A percentile compares a stretch with the other conserved stretches of the same genome.
These are phyloP conservation scores for Trichoderma sp. DNA, from an alignment of 2,329 filamentous ascomycete genomes.

Conservation along the genomic window DNA sequence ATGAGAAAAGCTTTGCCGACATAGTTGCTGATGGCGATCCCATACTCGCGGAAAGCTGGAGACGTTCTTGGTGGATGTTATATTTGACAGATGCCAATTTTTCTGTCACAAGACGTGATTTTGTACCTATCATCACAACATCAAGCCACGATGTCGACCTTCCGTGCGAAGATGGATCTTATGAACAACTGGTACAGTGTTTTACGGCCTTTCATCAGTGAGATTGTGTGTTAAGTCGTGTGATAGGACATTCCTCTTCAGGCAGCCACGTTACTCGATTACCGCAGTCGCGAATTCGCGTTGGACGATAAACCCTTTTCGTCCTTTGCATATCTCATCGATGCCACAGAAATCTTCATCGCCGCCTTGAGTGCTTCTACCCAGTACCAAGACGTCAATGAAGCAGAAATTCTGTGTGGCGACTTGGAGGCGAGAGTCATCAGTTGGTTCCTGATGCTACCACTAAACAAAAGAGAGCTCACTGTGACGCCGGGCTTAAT, in stretches of 20 bases:
- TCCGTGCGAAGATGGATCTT: neutral
- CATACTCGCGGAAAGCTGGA: neutral
- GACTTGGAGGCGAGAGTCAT: neutral
- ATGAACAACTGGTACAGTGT: neutral
- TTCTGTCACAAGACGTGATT: neutral
- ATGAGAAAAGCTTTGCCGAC: neutral
- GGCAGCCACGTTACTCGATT: neutral
- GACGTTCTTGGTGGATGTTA: neutral
- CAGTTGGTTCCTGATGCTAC: neutral
- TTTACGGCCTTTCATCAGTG: neutral
- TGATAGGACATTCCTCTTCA: neutral
- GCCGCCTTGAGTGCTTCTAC: neutral
- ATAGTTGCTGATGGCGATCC: neutral
- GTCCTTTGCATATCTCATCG: neutral
- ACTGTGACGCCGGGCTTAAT: neutral
- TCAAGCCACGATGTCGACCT: neutral
- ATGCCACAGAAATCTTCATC: neutral
- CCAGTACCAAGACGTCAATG: neutral
- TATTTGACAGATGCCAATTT: neutral
- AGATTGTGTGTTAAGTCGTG: neutral
- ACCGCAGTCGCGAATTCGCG: neutral
- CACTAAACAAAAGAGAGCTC: neutral
- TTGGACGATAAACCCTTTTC: neutral
- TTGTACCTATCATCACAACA: neutral
- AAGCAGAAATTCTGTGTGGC: neutral